Evolutionary conservation across 257 asterid species (phyloP).

Genomic region (Solanum pennellii): DNA sequence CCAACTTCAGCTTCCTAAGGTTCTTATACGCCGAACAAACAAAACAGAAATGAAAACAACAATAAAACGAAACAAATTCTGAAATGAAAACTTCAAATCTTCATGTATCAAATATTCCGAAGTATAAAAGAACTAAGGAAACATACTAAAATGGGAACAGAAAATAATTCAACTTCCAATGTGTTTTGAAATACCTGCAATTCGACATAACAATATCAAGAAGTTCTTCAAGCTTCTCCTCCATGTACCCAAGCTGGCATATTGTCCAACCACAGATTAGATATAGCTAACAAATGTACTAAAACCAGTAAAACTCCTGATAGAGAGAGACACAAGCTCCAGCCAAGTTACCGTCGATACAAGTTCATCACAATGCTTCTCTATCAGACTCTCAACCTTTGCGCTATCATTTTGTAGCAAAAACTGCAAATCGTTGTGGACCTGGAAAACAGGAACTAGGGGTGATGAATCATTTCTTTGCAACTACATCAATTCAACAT

Average conservation of each 20-base stretch:
- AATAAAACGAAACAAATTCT: neutral
- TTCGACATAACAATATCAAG: constrained; percentile 38
- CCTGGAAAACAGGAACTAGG: constrained; percentile 15
- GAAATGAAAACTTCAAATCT: neutral
- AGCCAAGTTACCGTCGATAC: constrained; percentile 23
- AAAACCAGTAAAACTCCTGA: neutral
- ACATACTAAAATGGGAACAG: neutral
- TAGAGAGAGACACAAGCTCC: neutral
- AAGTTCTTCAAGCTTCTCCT: constrained; percentile 59
- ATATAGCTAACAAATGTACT: neutral
- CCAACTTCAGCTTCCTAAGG: neutral
- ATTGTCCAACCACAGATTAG: neutral
- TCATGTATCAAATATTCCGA: neutral
- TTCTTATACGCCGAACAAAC: neutral
- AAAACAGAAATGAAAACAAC: neutral
- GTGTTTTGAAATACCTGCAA: constrained; percentile 47
- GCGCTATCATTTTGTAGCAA: constrained; percentile 41
- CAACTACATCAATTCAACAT: neutral
- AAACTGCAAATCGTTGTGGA: constrained; percentile 39
- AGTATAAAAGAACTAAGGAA: neutral
- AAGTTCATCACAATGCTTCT: constrained; percentile 33
- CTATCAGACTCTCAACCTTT: constrained; percentile 43
- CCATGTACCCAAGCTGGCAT: constrained; percentile 64
- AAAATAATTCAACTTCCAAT: neutral
- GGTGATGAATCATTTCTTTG: neutral